Evolutionary conservation across 2,329 filamentous ascomycete genomes (phyloP).

Genomic region (Penicillium freii): DNA sequence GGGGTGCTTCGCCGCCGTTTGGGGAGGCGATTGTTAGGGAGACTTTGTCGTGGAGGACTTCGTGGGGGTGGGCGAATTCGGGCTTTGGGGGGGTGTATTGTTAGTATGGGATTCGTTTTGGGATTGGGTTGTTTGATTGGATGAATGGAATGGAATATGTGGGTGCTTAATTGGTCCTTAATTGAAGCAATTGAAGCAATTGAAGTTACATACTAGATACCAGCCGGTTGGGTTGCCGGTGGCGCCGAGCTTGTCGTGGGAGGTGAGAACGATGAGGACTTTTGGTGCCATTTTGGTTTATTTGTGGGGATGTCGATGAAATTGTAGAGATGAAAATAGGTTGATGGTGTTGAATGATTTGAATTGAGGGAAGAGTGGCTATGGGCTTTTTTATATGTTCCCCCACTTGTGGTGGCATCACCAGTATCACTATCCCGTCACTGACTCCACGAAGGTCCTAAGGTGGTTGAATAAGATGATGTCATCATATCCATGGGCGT

Average conservation of each 20-base stretch:
- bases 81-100: constrained; percentile 30
- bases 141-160: accelerated
- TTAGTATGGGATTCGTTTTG: background rate
- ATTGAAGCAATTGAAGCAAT: background rate
- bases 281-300: constrained; percentile 50
- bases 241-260: constrained; percentile 50
- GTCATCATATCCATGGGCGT: too few relatives aligned
- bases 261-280: constrained; percentile 70
- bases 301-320: too few relatives aligned
- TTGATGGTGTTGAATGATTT: background rate
- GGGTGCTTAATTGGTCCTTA: background rate
- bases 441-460: background rate
- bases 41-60: constrained; percentile 55
- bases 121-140: background rate
- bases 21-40: constrained; percentile 62
- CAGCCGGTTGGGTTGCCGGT: constrained; percentile 61
- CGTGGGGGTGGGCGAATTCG: constrained; percentile 65
- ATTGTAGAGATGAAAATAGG: too few relatives aligned
- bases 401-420: background rate
- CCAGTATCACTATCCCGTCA: constrained; percentile 17
- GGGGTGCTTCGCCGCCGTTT: constrained; percentile 59
- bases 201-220: constrained; percentile 56
- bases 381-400: background rate
- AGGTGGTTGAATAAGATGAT: too few relatives aligned
- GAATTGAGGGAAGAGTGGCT: background rate